Conservation (phyloP, 2,329 filamentous ascomycete genomes). For the Chaetomiaceae sp. region DNA sequence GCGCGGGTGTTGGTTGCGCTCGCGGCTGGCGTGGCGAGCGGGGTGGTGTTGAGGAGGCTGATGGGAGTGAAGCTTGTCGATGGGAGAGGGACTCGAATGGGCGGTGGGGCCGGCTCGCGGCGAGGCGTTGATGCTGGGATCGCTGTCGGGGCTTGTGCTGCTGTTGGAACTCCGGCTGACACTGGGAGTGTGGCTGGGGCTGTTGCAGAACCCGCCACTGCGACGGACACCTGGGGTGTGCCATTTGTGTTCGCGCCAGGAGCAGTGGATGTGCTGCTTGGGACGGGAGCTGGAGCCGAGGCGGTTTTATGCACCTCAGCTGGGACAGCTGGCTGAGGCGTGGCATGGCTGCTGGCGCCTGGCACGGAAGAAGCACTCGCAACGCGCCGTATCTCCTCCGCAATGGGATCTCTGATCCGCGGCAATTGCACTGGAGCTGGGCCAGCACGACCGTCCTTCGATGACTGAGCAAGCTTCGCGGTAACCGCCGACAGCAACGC, state of each 20-base stretch:
- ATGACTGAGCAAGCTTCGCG: too few relatives aligned
- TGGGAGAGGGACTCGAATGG: background rate
- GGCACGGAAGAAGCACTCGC: background rate
- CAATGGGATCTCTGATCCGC: background rate
- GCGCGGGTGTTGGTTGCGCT: conserved; percentile 13
- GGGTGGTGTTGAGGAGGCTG: background rate
- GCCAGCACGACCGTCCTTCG: conserved; percentile 7
- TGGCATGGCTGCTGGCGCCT: background rate
- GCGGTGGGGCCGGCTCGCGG: background rate
- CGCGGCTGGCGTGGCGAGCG: conserved; percentile 8
- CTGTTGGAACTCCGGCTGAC: too few relatives aligned
- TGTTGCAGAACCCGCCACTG: too few relatives aligned
- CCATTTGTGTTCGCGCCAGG: too few relatives aligned
- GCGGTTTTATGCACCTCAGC: too few relatives aligned
- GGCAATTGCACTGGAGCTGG: conserved; percentile 7
- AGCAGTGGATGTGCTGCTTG: too few relatives aligned
- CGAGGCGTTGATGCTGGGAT: background rate
- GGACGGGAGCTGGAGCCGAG: background rate
- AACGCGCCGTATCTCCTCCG: background rate
- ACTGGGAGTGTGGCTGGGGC: too few relatives aligned
- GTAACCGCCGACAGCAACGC: background rate
- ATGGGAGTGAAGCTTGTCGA: background rate
- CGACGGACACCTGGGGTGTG: too few relatives aligned
- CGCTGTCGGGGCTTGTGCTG: too few relatives aligned
- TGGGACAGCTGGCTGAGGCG: too few relatives aligned